Percentiles rank a stretch among this genome's conserved stretches.
Evolutionary conservation across 257 asterid species (phyloP).

Genomic region (Avicennia marina): DNA sequence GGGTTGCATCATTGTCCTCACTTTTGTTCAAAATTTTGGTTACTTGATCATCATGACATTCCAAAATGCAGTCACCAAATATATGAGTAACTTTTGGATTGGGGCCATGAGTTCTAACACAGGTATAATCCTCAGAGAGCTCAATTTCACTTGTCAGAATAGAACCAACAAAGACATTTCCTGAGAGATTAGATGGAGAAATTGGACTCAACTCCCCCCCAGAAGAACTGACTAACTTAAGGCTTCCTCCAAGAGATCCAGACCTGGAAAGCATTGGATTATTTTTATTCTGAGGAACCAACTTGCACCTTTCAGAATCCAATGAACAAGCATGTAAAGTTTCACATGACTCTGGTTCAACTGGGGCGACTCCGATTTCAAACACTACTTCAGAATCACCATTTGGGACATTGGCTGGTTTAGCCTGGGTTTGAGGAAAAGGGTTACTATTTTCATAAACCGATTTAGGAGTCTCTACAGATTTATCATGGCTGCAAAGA

Average conservation of each 20-base stretch:
- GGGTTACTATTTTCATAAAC: conserved; percentile 46
- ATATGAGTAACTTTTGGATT: conserved; percentile 84
- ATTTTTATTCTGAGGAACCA: conserved; percentile 31
- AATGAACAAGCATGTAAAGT: conserved; percentile 56
- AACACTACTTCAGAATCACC: conserved; percentile 57
- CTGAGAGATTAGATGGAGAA: conserved; percentile 23
- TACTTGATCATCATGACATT: conserved; percentile 44
- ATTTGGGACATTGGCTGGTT: conserved; percentile 31
- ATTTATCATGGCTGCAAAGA: conserved; percentile 27
- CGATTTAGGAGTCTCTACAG: conserved; percentile 50
- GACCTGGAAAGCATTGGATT: conserved; percentile 16
- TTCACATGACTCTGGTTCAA: conserved; percentile 23
- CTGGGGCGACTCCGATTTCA: conserved; percentile 55
- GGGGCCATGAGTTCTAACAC: conserved; percentile 77
- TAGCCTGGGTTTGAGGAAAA: conserved; percentile 16
- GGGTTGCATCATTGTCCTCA: background rate
- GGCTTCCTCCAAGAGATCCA: conserved; percentile 21
- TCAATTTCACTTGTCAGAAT: conserved; percentile 67
- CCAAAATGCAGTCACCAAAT: conserved; percentile 84
- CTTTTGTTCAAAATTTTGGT: conserved; percentile 31
- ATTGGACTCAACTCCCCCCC: conserved; percentile 10
- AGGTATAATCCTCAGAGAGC: conserved; percentile 91
- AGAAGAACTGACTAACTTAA: background rate
- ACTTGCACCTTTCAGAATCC: conserved; percentile 48
- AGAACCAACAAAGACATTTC: conserved; percentile 29